Base-by-base conservation (phyloP, 169 alveolate genomes). In the Ichthyophthirius multifiliis region DNA sequence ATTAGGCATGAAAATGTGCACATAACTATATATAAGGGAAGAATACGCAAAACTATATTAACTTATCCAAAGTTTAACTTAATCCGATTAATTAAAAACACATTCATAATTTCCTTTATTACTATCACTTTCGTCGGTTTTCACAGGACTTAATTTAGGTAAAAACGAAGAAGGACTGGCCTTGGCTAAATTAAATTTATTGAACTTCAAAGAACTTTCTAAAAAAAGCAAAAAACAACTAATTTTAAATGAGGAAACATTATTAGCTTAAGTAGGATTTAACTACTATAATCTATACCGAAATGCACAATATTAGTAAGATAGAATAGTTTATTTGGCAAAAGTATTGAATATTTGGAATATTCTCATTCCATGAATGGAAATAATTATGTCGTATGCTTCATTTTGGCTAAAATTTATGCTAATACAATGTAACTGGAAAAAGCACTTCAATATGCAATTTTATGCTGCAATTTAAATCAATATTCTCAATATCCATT, bases 221-320 rank as follows among this genome's bases (percentile, higher is more conserved):
- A 6, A 16, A 27, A 39, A 55, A 0, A 55, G 16, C 31, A 13
- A 18, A 27, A 55, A 9, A 27, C 23, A 55, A 27, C 23, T 55
- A 0, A 27, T 55, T 27, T 55, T 55, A 10, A 13, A 55, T n/a
- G n/a, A n/a, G 31, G 71, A 55, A 55, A 55, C 71, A 12, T 39
- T 55, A 39, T 39, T 55, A 27, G 71, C 71, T 27, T 27, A 55
- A 27, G 39, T 55, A 15, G 71, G 71, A 2, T 55, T 55, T 23
- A 55, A 39, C 43, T 55, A 55, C 18, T 55, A 55, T 27, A 55
- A 55, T 23, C 23, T 55, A 1, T 55, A 27, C 15, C 23, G 71
- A 55, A 55, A 55, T 55, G 71, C 71, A 10, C 16, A 55, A 55
- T 55, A 55, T 55, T 34, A 55, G 71, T 23, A 55, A 27, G 71